Evolutionary conservation across 2,329 filamentous ascomycete genomes (phyloP), one percentile per base, ranked within the genome.

Genomic region (Ascosphaera apis): DNA sequence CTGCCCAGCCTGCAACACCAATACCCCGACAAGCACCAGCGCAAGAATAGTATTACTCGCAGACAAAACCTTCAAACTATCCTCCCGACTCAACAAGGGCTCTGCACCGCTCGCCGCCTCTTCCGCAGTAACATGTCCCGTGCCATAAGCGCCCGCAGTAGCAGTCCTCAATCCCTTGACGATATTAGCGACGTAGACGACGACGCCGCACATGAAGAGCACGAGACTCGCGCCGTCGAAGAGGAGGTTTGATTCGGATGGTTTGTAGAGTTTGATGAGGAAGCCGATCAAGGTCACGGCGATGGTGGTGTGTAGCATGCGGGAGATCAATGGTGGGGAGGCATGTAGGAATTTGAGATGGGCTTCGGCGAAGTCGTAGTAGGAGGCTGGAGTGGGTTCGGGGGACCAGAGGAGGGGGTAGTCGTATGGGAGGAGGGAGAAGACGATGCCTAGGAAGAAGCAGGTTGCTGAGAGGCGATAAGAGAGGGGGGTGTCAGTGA

Each of bases 391-490:
- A 4, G 57, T 58, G 0, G 55, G 49, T 6, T 46, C 44, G 3
- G 54, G 52, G 16, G 57, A 60, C 58, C 58, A 62, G 4, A 62
- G 56, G 36, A 62, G 55, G 11, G 58, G 58, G 45, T 62, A 62
- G 51, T 62, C 88, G 65, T 95, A 98, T 41, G 88, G 84, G 58
- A 95, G 91, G 43, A 76, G 74, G 48, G 83, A 83, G 69, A 95
- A 98, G 57, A 98, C 76, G 56, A 95, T 83, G 48, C 88, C 88
- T 44, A 98, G 77, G 69, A 95, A 92, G 70, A 98, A 98, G 57
- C 81, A 92, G 44, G 79, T 83, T 43, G 78, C 78, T 84, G 47
- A 30, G n/a, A 18, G 18, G n/a, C 13, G 8, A 15, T 23, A n/a
- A 19, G 31, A 15, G 37, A 30, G 35, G 18, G 36, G 11, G 15